A percentile compares a stretch with the other conserved stretches of the same genome.
phyloP scores from a whole-genome alignment of 805 yeast genomes.

The Debaryomyces castellii region DNA sequence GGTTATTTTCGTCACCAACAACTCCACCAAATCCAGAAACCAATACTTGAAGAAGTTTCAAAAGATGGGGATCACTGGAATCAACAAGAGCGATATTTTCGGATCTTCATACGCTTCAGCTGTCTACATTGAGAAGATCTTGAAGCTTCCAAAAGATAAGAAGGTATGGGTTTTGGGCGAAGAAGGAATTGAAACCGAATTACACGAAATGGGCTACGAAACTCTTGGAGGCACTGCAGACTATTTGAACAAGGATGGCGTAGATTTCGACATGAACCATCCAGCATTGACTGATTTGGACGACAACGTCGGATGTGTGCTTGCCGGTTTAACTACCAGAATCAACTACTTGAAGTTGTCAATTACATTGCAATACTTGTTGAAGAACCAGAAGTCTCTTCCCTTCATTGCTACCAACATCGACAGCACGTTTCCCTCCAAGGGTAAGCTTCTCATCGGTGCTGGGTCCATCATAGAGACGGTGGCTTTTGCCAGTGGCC shows the following conservation, averaged over 20 bases:
- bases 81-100: conserved; percentile 67
- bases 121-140: conserved; percentile 73
- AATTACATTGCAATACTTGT: conserved; percentile 75
- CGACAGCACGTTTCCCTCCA: conserved; percentile 91
- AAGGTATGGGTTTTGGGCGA: conserved; percentile 93
- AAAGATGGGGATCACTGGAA: conserved; percentile 51
- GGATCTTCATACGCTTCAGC: conserved; percentile 94
- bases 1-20: conserved; percentile 89
- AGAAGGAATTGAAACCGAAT: conserved; percentile 78
- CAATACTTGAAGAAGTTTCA: conserved; percentile 76
- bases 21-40: conserved; percentile 84
- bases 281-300: conserved; percentile 60
- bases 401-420: conserved; percentile 90
- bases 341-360: conserved; percentile 83
- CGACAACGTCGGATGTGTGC: conserved; percentile 78
- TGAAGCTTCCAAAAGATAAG: conserved; percentile 67
- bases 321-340: conserved; percentile 79
- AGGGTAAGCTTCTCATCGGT: conserved; percentile 85
- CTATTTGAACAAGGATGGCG: conserved; percentile 41
- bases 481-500: conserved; percentile 70
- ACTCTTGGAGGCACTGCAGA: conserved; percentile 86
- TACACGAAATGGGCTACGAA: conserved; percentile 68
- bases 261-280: conserved; percentile 55
- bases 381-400: conserved; percentile 52
- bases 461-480: conserved; percentile 90